A percentile compares a stretch with the other conserved stretches of the same genome.
These are phyloP conservation scores for Termitomyces sp. DNA, from an alignment of 768 basidiomycete species.

Conservation along the genomic window DNA sequence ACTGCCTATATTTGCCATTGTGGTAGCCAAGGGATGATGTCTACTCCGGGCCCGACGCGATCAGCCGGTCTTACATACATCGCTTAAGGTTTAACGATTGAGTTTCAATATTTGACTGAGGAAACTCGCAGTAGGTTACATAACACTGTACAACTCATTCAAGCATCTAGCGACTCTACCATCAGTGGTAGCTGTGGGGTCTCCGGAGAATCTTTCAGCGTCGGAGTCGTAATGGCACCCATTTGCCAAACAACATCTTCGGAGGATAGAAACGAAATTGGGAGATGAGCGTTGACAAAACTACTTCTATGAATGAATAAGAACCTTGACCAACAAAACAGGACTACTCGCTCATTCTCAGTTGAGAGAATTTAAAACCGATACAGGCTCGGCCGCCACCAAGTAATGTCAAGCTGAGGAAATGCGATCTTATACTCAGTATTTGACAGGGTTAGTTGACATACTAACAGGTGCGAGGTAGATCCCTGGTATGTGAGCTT, in stretches of 20 bases:
- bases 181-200: background rate
- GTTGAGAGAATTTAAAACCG: conserved; percentile 24
- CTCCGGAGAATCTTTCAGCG: background rate
- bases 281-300: conserved; percentile 14
- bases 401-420: no score
- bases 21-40: background rate
- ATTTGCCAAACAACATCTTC: background rate
- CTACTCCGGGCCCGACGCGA: background rate
- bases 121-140: no score
- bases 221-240: background rate
- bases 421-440: no score
- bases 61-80: no score
- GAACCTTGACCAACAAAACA: background rate
- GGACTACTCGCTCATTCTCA: conserved; percentile 29
- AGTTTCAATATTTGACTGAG: no score
- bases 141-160: no score
- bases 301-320: conserved; percentile 4
- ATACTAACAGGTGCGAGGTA: no score
- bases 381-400: no score
- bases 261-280: background rate
- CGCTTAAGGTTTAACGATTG: no score
- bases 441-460: no score
- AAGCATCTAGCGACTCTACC: no score
- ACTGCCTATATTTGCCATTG: conserved; percentile 52
- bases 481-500: no score